Conservation (phyloP, 225 moss, liverwort and hornwort species). For the Lunularia cruciata region DNA sequence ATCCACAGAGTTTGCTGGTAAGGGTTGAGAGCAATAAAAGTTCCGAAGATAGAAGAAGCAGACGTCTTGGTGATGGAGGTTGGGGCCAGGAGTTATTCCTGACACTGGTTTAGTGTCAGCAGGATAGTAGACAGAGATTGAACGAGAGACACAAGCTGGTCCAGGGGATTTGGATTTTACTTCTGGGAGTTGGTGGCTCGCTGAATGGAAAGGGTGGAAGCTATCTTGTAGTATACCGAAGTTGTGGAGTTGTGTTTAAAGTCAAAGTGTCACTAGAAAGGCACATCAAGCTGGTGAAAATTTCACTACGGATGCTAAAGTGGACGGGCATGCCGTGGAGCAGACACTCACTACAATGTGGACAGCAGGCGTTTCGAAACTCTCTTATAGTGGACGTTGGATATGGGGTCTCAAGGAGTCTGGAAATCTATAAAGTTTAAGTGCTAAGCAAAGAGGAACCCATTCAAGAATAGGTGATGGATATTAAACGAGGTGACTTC, state of each 20-base stretch:
- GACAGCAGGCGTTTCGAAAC: slow-evolving; percentile 7
- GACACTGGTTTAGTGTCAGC: slow-evolving; percentile 3
- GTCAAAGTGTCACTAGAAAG: background rate
- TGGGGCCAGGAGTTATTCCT: background rate
- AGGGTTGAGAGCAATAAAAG: background rate
- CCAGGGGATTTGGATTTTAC: background rate
- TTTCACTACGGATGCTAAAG: background rate
- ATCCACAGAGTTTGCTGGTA: background rate
- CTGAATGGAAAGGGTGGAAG: background rate
- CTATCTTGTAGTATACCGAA: background rate
- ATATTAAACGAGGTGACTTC: slow-evolving; percentile 9
- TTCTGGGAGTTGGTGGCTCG: background rate
- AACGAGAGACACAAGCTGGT: background rate
- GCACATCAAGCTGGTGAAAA: background rate
- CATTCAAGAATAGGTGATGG: slow-evolving; percentile 13
- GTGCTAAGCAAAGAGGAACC: background rate
- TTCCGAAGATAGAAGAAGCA: background rate
- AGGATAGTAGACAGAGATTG: background rate
- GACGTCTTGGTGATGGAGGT: slow-evolving; percentile 11
- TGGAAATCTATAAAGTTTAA: background rate
- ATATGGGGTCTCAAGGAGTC: background rate
- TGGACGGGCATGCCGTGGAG: background rate
- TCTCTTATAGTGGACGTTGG: slow-evolving; percentile 5
- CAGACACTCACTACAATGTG: slow-evolving; percentile 3
- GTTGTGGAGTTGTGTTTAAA: background rate